phyloP scores from a whole-genome alignment of 139 green algal genomes.

The Micractinium sp. region DNA sequence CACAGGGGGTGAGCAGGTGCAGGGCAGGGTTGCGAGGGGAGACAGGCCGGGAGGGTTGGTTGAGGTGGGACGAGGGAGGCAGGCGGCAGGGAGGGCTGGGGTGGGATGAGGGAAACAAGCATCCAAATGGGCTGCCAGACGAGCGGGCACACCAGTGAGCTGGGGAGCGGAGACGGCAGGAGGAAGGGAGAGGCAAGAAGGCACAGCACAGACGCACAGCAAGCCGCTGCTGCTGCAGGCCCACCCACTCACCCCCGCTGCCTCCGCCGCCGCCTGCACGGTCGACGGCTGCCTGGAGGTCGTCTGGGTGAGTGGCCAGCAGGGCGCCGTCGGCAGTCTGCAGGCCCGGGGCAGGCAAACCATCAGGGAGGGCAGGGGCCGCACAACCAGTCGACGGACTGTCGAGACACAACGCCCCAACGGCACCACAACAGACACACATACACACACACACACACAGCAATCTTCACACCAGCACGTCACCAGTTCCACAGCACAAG shows the following conservation, averaged over 20 bases:
- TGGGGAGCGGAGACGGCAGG: too few species aligned
- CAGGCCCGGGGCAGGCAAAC: background rate
- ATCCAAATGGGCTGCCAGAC: too few species aligned
- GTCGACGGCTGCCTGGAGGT: conserved; percentile 20
- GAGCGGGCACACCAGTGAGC: too few species aligned
- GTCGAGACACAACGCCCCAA: too few species aligned
- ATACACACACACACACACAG: background rate
- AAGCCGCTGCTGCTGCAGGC: background rate
- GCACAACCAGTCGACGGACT: too few species aligned
- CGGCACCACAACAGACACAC: too few species aligned
- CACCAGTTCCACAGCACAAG: background rate
- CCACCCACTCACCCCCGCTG: background rate
- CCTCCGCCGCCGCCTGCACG: background rate
- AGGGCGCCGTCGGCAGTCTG: conserved; percentile 39
- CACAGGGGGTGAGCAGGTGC: background rate
- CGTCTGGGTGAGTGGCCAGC: conserved; percentile 33
- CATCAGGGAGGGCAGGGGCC: background rate
- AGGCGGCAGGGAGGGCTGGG: too few species aligned
- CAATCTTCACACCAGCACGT: too few species aligned
- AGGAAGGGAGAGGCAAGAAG: background rate
- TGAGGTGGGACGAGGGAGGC: too few species aligned
- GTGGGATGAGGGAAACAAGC: too few species aligned
- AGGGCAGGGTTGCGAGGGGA: too few species aligned
- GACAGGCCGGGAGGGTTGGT: too few species aligned
- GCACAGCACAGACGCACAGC: background rate